Conservation (phyloP, 1,284 basidiomycete genomes). For the Fistulinella cinereoalba region DNA sequence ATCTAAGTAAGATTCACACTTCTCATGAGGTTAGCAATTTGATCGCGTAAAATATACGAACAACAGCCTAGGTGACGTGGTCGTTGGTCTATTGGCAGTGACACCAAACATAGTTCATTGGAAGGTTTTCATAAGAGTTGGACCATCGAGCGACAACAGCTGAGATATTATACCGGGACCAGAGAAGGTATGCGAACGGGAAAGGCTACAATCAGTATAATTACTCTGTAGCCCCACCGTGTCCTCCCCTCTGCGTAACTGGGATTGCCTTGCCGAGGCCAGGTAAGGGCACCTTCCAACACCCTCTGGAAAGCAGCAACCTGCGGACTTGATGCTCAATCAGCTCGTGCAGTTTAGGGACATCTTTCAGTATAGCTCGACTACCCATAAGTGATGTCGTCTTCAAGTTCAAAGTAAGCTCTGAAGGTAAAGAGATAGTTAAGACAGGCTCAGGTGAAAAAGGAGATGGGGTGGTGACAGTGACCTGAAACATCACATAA, state of each 20-base stretch:
- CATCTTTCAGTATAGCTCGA: conserved; percentile 77
- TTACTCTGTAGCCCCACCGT: conserved; percentile 1
- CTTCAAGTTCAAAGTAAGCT: conserved; percentile 65
- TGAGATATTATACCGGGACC: no score
- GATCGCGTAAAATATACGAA: no score
- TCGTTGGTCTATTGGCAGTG: no score
- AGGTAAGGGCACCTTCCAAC: conserved; percentile 68
- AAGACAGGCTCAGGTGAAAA: conserved; percentile 50
- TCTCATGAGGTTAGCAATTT: no score
- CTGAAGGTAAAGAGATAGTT: conserved; percentile 59
- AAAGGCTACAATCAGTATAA: conserved; percentile 2
- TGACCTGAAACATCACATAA: conserved; percentile 39
- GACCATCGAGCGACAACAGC: no score
- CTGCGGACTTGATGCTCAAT: conserved; percentile 71
- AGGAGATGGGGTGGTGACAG: conserved; percentile 48
- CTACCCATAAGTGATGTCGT: conserved; percentile 80
- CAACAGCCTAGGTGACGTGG: no score
- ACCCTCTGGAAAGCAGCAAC: conserved; percentile 56
- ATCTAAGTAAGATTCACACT: no score
- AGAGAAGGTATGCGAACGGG: background rate
- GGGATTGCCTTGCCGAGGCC: conserved; percentile 51
- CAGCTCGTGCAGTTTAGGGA: conserved; percentile 80
- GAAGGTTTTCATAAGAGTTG: no score
- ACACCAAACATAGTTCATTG: no score
- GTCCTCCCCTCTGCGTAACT: conserved; percentile 39